A percentile compares a stretch with the other conserved stretches of the same genome.
Conservation (phyloP, 2,329 filamentous ascomycete genomes). For the Penicillium sp. region DNA sequence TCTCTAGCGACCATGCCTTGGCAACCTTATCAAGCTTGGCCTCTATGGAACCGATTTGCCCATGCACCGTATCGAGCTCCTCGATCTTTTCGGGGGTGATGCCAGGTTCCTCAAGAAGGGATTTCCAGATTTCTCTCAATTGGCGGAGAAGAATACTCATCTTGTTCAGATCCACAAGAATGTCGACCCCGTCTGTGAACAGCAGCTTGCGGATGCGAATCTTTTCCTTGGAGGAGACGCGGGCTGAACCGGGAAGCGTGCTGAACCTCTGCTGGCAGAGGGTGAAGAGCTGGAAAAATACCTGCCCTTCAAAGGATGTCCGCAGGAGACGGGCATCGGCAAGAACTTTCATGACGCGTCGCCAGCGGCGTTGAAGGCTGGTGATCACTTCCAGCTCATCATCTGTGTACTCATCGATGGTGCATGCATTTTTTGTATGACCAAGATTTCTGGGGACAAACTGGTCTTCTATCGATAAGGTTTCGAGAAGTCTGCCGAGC, state of each 20-base stretch:
- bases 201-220: constrained; percentile 10
- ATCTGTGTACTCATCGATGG: constrained; percentile 3
- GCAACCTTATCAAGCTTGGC: background rate
- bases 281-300: background rate
- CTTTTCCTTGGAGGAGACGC: constrained; percentile 1
- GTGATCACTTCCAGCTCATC: constrained; percentile 5
- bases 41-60: constrained; percentile 4
- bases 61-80: constrained; percentile 3
- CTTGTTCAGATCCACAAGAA: constrained; percentile 1
- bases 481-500: constrained; percentile 1
- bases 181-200: constrained; percentile 9
- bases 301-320: constrained; percentile 1
- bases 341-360: constrained; percentile 2
- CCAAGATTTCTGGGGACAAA: background rate
- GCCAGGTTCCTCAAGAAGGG: background rate
- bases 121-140: constrained; percentile 6
- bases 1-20: constrained; percentile 7
- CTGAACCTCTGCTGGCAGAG: constrained; percentile 1
- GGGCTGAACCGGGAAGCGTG: background rate
- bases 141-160: background rate
- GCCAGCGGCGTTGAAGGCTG: constrained; percentile 13
- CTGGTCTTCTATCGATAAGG: background rate
- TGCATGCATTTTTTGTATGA: background rate
- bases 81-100: constrained; percentile 8
- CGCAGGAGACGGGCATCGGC: background rate